These are phyloP conservation scores for Diversispora epigaea DNA, from an alignment of 192 early-diverging fungal species.

Conservation along the genomic window DNA sequence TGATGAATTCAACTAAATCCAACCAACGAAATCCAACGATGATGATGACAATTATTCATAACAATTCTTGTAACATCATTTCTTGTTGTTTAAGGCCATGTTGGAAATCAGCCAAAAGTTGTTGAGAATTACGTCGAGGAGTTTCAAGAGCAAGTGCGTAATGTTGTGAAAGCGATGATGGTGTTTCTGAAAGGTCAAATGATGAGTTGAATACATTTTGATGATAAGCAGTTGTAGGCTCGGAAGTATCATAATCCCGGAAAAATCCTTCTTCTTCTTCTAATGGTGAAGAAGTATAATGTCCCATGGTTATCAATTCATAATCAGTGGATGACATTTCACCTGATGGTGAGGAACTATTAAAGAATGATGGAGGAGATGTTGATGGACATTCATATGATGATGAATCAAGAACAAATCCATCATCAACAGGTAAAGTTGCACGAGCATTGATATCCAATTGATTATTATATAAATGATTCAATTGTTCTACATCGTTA, in stretches of 20 bases:
- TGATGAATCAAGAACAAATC: constrained; percentile 30
- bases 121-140: constrained; percentile 26
- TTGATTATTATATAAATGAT: constrained; percentile 21
- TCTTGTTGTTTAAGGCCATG: constrained; percentile 23
- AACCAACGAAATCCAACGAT: background rate
- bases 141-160: constrained; percentile 19
- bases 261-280: constrained; percentile 3
- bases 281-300: constrained; percentile 10
- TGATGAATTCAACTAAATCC: constrained; percentile 13
- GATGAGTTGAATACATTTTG: constrained; percentile 1
- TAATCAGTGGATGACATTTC: constrained; percentile 30
- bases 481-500: constrained; percentile 20
- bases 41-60: too few relatives aligned
- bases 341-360: background rate
- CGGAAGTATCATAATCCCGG: constrained; percentile 9
- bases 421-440: constrained; percentile 27
- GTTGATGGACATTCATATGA: background rate
- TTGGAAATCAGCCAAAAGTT: constrained; percentile 29
- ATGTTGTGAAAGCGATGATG: constrained; percentile 1
- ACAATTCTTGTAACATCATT: constrained; percentile 23
- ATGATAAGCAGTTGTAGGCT: background rate
- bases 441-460: constrained; percentile 28
- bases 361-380: background rate
- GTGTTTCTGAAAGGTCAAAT: constrained; percentile 1
- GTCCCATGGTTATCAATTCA: constrained; percentile 32